Conservation (phyloP, 2,329 filamentous ascomycete species). For the Phyllosticta citribraziliensis region DNA sequence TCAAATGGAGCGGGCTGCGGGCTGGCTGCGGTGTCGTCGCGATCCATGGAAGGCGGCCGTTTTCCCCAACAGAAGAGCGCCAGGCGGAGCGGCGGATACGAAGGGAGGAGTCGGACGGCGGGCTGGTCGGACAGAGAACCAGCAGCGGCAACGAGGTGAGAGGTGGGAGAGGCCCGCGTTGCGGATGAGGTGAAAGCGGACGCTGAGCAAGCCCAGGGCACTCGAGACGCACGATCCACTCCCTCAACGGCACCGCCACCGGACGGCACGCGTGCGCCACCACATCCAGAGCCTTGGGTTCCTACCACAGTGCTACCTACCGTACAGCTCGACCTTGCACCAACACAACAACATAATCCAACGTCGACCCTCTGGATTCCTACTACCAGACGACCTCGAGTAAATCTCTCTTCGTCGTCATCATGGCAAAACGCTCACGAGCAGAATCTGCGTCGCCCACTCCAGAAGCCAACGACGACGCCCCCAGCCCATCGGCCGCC, state of each 20-base stretch:
- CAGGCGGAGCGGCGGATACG: neutral
- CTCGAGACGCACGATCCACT: no score
- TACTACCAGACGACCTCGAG: neutral
- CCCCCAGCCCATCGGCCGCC: conserved; percentile 16
- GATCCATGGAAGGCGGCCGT: conserved; percentile 41
- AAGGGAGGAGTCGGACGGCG: neutral
- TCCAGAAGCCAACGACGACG: conserved; percentile 14
- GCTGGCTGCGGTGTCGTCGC: conserved; percentile 38
- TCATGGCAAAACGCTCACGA: conserved; percentile 53
- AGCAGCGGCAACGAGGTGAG: neutral
- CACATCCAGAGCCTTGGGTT: neutral
- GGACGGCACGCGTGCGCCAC: neutral
- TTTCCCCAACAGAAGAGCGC: conserved; percentile 1
- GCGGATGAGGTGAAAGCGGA: neutral
- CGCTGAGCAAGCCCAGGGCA: neutral
- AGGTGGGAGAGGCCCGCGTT: neutral
- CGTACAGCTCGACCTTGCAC: no score
- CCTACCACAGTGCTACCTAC: no score
- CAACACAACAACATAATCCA: no score
- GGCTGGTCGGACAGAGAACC: neutral
- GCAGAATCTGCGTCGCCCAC: conserved; percentile 35
- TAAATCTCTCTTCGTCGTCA: conserved; percentile 12
- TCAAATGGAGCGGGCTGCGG: conserved; percentile 39
- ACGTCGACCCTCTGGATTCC: no score
- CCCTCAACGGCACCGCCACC: neutral